Evolutionary conservation across 2,329 filamentous ascomycete species (phyloP).

Genomic region (Penicillium sp.): DNA sequence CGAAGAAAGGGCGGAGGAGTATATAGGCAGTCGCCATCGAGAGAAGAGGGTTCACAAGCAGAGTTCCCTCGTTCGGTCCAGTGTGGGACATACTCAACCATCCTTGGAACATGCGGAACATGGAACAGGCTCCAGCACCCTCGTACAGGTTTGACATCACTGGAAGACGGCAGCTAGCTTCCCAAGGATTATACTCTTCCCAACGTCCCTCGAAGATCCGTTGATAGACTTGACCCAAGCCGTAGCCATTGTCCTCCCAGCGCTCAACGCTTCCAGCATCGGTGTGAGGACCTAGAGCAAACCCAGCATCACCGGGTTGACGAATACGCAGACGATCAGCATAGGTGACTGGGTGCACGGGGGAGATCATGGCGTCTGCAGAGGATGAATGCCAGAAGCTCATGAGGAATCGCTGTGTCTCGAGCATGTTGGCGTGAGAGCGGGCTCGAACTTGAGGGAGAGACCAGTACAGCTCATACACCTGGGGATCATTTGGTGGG

Average conservation of each 20-base stretch:
- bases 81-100: slow-evolving; percentile 71
- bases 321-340: slow-evolving; percentile 69
- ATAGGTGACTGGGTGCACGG: slow-evolving; percentile 55
- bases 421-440: slow-evolving; percentile 15
- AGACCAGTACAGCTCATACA: slow-evolving; percentile 14
- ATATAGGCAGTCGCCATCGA: slow-evolving; percentile 71
- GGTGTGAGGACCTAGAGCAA: slow-evolving; percentile 67
- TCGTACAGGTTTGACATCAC: slow-evolving; percentile 71
- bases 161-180: slow-evolving; percentile 63
- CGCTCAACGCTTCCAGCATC: slow-evolving; percentile 71
- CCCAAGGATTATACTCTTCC: slow-evolving; percentile 77
- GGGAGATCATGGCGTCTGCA: slow-evolving; percentile 4
- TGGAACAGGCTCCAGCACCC: slow-evolving; percentile 72
- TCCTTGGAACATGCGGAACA: slow-evolving; percentile 81
- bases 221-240: slow-evolving; percentile 67
- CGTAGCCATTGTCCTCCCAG: slow-evolving; percentile 67
- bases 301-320: slow-evolving; percentile 64
- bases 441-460: slow-evolving; percentile 11
- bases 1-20: slow-evolving; percentile 77
- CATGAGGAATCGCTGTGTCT: slow-evolving; percentile 8
- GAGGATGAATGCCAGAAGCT: slow-evolving; percentile 3
- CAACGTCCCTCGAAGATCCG: slow-evolving; percentile 68
- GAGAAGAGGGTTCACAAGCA: slow-evolving; percentile 74
- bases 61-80: slow-evolving; percentile 60
- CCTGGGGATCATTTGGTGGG: background rate